Percentiles rank a stretch among this genome's conserved stretches.
Evolutionary conservation across 768 basidiomycete genomes (phyloP).

Genomic region (Pisolithus orientalis): DNA sequence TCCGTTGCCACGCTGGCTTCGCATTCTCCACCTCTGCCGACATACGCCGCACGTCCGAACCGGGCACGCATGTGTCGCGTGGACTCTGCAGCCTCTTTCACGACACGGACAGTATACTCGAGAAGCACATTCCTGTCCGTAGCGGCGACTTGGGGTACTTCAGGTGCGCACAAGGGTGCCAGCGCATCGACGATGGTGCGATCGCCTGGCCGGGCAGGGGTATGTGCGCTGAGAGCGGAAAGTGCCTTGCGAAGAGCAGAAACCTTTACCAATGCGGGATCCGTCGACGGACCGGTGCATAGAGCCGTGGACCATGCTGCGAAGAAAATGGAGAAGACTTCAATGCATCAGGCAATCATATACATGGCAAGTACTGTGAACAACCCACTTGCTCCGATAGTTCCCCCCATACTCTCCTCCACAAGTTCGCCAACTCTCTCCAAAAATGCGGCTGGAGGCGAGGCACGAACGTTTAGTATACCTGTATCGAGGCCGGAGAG

Average conservation of each 20-base stretch:
- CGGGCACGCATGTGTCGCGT: conserved; percentile 42
- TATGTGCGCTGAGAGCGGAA: conserved; percentile 32
- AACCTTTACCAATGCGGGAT: neutral
- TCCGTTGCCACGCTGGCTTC: conserved; percentile 13
- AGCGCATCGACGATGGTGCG: conserved; percentile 55
- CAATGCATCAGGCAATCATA: neutral
- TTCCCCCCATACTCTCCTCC: conserved; percentile 49
- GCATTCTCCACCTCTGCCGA: conserved; percentile 17
- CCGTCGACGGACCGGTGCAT: neutral
- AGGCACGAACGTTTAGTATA: conserved; percentile 13
- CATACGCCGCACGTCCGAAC: conserved; percentile 48
- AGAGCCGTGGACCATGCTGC: conserved; percentile 28
- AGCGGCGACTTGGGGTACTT: neutral
- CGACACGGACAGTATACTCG: conserved; percentile 23
- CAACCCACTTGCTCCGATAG: conserved; percentile 42
- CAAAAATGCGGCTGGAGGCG: conserved; percentile 19
- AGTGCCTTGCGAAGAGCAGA: conserved; percentile 24
- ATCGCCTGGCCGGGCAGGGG: conserved; percentile 47
- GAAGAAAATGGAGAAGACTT: conserved; percentile 42
- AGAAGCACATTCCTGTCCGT: neutral
- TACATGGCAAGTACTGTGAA: conserved; percentile 1
- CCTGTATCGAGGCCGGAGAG: conserved; percentile 26
- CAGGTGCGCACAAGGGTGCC: conserved; percentile 34
- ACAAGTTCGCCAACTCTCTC: conserved; percentile 33
- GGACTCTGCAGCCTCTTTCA: conserved; percentile 38